Evolutionary conservation across 805 yeast species (phyloP).

Genomic region (Pichia thaimueangensis): DNA sequence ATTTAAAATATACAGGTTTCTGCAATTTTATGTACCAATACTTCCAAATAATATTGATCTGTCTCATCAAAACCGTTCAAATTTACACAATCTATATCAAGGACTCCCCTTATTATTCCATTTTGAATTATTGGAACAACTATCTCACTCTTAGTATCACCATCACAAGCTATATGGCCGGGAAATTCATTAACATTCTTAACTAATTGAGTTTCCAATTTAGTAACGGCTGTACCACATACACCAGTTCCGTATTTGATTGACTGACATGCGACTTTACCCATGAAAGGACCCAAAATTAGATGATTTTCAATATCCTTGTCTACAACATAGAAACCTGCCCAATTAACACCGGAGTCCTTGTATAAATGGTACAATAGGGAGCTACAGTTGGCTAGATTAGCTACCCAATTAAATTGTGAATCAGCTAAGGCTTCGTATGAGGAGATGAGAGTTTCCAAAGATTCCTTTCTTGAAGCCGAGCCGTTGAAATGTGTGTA

Average conservation of each 20-base stretch:
- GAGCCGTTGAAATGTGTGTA: conserved; percentile 45
- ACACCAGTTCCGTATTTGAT: conserved; percentile 81
- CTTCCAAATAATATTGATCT: conserved; percentile 57
- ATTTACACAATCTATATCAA: conserved; percentile 77
- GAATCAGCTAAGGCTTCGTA: conserved; percentile 59
- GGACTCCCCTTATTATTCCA: conserved; percentile 57
- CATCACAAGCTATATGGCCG: conserved; percentile 96
- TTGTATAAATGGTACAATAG: conserved; percentile 84
- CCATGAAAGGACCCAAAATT: conserved; percentile 89
- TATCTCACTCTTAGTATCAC: conserved; percentile 86
- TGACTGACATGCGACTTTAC: conserved; percentile 91
- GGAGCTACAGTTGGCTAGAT: conserved; percentile 80
- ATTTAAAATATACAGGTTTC: conserved; percentile 46
- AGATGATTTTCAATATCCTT: conserved; percentile 37
- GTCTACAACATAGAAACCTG: conserved; percentile 75
- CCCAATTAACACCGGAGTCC: conserved; percentile 71
- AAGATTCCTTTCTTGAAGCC: conserved; percentile 41
- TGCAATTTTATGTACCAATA: conserved; percentile 47
- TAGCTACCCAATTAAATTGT: conserved; percentile 81
- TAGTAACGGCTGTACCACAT: conserved; percentile 77
- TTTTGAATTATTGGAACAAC: conserved; percentile 67
- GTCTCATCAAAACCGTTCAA: conserved; percentile 57
- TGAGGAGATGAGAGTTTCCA: conserved; percentile 51
- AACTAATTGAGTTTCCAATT: conserved; percentile 62
- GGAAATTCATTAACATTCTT: conserved; percentile 72